Conservation (phyloP, 495 filamentous ascomycete species). For the Trichoderma virens region DNA sequence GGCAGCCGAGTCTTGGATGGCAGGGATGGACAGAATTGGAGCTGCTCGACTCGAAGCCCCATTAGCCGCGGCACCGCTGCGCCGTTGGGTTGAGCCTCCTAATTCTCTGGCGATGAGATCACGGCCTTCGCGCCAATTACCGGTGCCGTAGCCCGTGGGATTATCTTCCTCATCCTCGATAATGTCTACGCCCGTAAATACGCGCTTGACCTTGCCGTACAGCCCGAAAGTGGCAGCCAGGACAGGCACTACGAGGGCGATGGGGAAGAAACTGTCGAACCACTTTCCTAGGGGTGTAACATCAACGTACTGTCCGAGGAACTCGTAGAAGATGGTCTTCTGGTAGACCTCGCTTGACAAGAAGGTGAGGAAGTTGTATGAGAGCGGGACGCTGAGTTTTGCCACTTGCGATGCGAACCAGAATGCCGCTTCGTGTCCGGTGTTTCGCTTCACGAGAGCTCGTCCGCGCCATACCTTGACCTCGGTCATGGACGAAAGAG, state of each 20-base stretch:
- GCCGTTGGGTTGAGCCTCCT: constrained; percentile 44
- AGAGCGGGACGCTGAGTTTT: constrained; percentile 79
- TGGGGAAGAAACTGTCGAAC: constrained; percentile 82
- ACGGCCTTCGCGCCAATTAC: constrained; percentile 87
- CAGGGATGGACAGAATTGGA: constrained; percentile 31
- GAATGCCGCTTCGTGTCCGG: constrained; percentile 82
- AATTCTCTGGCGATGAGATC: constrained; percentile 88
- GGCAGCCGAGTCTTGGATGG: constrained; percentile 10
- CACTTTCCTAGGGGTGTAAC: constrained; percentile 75
- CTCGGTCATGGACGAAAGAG: constrained; percentile 75
- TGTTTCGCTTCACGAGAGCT: constrained; percentile 82
- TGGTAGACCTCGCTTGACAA: constrained; percentile 57
- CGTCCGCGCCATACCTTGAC: constrained; percentile 94
- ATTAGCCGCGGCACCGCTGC: constrained; percentile 23
- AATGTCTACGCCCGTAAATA: constrained; percentile 67
- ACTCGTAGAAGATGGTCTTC: constrained; percentile 74
- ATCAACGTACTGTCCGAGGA: constrained; percentile 77
- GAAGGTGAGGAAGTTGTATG: constrained; percentile 94
- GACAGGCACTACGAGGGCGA: constrained; percentile 77
- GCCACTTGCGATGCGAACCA: constrained; percentile 93
- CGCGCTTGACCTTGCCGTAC: constrained; percentile 69
- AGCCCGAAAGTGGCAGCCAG: constrained; percentile 76
- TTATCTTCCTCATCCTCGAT: constrained; percentile 69
- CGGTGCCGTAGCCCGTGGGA: constrained; percentile 59
- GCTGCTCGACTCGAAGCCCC: constrained; percentile 20